Conservation (phyloP, 2,329 filamentous ascomycete genomes). For the Pyrenophora seminiperda region DNA sequence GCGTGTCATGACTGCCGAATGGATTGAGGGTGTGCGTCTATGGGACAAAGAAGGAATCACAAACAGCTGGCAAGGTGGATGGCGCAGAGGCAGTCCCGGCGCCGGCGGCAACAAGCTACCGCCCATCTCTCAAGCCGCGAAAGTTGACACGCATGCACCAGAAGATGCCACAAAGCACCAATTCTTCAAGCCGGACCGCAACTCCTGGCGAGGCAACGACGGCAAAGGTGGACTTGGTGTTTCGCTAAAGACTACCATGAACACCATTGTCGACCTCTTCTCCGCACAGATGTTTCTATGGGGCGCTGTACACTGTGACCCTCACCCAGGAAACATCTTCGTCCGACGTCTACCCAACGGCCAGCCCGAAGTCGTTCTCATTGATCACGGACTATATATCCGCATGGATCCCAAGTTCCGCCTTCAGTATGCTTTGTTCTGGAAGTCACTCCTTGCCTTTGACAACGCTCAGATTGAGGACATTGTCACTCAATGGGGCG, state of each 20-base stretch:
- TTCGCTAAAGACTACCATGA: conserved; percentile 85
- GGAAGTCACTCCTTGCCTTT: conserved; percentile 92
- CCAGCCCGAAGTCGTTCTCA: conserved; percentile 87
- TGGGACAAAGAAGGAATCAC: conserved; percentile 90
- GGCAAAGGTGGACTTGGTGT: conserved; percentile 83
- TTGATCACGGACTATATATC: conserved; percentile 96
- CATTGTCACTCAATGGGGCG: conserved; percentile 82
- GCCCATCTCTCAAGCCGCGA: conserved; percentile 43
- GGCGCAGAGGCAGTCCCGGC: conserved; percentile 77
- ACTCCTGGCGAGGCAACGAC: conserved; percentile 74
- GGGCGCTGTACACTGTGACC: conserved; percentile 94
- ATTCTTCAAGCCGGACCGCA: conserved; percentile 78
- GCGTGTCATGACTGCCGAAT: conserved; percentile 91
- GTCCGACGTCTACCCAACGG: conserved; percentile 82
- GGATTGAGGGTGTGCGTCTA: conserved; percentile 92
- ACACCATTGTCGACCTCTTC: conserved; percentile 94
- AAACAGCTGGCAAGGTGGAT: conserved; percentile 76
- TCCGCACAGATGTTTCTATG: conserved; percentile 98
- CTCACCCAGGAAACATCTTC: conserved; percentile 97
- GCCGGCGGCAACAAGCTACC: conserved; percentile 70
- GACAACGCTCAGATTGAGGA: conserved; percentile 79
- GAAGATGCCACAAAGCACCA: conserved; percentile 52
- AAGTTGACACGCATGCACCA: conserved; percentile 35
- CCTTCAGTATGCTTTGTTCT: conserved; percentile 85
- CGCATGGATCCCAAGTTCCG: conserved; percentile 84